These are phyloP conservation scores for Gossypium davidsonii DNA, from an alignment of 441 rosid genomes.

Conservation along the genomic window DNA sequence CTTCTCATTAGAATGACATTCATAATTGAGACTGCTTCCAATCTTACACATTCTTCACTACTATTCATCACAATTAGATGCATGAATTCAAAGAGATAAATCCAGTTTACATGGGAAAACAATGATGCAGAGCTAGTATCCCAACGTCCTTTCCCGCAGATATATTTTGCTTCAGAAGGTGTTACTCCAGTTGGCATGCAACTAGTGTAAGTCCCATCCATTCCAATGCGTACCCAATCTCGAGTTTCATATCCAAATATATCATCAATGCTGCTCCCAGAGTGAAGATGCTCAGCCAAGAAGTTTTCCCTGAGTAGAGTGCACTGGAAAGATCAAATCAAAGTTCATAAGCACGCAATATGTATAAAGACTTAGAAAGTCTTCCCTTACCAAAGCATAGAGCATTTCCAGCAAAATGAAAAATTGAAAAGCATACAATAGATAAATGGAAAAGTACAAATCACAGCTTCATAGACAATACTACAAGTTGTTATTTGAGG, in stretches of 20 bases:
- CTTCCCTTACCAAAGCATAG: not conserved
- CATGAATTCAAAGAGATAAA: constrained; percentile 52
- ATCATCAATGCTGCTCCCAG: constrained; percentile 24
- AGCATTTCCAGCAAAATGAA: constrained; percentile 3
- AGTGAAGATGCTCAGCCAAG: constrained; percentile 40
- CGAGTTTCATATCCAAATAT: constrained; percentile 22
- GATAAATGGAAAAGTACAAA: not conserved
- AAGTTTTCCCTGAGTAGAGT: constrained; percentile 88
- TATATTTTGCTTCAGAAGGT: constrained; percentile 24
- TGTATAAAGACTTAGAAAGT: not conserved
- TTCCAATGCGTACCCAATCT: constrained; percentile 20
- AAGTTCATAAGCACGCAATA: constrained; percentile 62
- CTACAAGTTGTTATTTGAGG: not conserved
- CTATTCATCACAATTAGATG: constrained; percentile 39
- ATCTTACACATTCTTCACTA: constrained; percentile 46
- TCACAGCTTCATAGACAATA: not conserved
- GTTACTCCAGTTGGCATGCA: constrained; percentile 15
- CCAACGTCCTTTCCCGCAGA: constrained; percentile 23
- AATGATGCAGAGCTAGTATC: constrained; percentile 23
- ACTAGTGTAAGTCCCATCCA: constrained; percentile 23
- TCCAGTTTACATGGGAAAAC: constrained; percentile 48
- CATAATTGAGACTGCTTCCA: constrained; percentile 74
- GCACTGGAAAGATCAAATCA: constrained; percentile 86
- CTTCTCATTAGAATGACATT: constrained; percentile 60
- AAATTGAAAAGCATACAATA: not conserved